Conservation (phyloP, 768 basidiomycete genomes). For the Naganishia vishniacii region DNA sequence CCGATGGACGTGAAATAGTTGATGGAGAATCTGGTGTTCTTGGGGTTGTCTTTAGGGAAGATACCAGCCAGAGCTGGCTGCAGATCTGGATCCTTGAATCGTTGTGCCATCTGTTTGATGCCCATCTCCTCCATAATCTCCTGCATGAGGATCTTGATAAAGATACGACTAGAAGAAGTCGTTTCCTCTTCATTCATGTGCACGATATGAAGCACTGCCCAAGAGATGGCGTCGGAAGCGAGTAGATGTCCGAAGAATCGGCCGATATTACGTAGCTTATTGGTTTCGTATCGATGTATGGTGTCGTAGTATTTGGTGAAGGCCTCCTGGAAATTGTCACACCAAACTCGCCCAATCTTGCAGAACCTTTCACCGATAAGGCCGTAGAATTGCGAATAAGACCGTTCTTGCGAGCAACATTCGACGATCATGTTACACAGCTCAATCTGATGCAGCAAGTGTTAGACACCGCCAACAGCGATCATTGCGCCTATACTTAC, state of each 20-base stretch:
- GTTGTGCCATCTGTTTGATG: constrained; percentile 71
- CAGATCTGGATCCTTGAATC: constrained; percentile 84
- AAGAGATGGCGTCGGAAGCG: constrained; percentile 78
- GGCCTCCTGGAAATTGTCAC: constrained; percentile 76
- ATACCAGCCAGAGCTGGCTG: constrained; percentile 66
- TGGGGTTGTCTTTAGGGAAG: constrained; percentile 95
- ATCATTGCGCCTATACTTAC: constrained; percentile 51
- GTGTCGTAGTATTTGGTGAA: constrained; percentile 89
- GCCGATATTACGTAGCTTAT: constrained; percentile 92
- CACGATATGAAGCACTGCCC: constrained; percentile 75
- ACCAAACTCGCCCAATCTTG: constrained; percentile 93
- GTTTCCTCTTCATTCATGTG: constrained; percentile 98
- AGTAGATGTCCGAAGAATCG: constrained; percentile 92
- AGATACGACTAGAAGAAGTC: constrained; percentile 90
- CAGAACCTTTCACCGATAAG: constrained; percentile 92
- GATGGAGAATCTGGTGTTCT: constrained; percentile 85
- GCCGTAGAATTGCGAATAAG: constrained; percentile 96
- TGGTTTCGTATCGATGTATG: constrained; percentile 97
- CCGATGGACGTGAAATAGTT: constrained; percentile 97
- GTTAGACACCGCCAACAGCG: constrained; percentile 12
- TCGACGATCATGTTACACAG: constrained; percentile 98
- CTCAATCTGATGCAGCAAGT: constrained; percentile 62
- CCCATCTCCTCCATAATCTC: constrained; percentile 96
- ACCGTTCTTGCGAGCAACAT: constrained; percentile 98
- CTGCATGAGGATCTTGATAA: constrained; percentile 90